A percentile compares a stretch with the other conserved stretches of the same genome.
These are phyloP conservation scores for Colletotrichum nymphaeae DNA, from an alignment of 2,329 filamentous ascomycete species.

Conservation along the genomic window DNA sequence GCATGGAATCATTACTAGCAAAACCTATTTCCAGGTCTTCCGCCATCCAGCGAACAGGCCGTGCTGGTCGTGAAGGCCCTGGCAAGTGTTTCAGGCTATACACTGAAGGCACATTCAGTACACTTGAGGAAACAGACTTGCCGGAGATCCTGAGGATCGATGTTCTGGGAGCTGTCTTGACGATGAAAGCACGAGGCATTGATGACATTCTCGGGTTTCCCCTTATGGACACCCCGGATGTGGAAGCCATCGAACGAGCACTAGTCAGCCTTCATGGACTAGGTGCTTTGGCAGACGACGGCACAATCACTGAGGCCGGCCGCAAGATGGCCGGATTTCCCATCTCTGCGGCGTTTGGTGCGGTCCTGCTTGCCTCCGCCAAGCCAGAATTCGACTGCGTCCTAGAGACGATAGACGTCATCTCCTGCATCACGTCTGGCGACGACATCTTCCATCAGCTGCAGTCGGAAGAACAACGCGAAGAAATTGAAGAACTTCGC, in stretches of 20 bases:
- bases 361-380: slow-evolving; percentile 84
- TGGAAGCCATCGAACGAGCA: slow-evolving; percentile 83
- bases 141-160: slow-evolving; percentile 95
- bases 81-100: slow-evolving; percentile 93
- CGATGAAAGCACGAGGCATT: slow-evolving; percentile 92
- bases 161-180: slow-evolving; percentile 85
- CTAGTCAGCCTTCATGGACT: slow-evolving; percentile 84
- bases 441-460: slow-evolving; percentile 72
- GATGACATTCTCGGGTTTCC: slow-evolving; percentile 86
- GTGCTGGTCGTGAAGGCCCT: slow-evolving; percentile 90
- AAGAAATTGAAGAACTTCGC: slow-evolving; percentile 64
- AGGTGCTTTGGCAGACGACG: slow-evolving; percentile 78
- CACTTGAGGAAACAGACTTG: slow-evolving; percentile 77
- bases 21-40: slow-evolving; percentile 95
- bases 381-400: slow-evolving; percentile 78
- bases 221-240: slow-evolving; percentile 83
- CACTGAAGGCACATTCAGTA: slow-evolving; percentile 79
- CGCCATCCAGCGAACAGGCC: slow-evolving; percentile 89
- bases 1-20: slow-evolving; percentile 89
- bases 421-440: slow-evolving; percentile 71
- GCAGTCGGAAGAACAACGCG: slow-evolving; percentile 66
- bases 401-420: slow-evolving; percentile 86
- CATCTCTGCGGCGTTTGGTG: slow-evolving; percentile 81
- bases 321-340: slow-evolving; percentile 85
- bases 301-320: slow-evolving; percentile 79